A percentile compares a stretch with the other conserved stretches of the same genome.
Conservation (phyloP, 225 moss, liverwort and hornwort species). For the Rhytidiadelphus loreus region DNA sequence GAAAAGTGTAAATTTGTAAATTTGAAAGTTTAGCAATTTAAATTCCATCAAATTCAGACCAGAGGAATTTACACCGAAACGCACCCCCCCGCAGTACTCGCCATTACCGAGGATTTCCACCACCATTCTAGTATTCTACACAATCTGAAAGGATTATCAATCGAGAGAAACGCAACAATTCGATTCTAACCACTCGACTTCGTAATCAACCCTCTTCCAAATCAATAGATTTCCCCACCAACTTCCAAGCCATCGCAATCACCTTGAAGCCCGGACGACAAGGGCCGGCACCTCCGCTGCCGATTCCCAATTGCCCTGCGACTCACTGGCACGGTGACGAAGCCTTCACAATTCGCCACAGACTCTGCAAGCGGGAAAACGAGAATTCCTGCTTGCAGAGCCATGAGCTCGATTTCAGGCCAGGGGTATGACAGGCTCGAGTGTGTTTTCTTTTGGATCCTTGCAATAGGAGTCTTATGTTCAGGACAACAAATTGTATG, state of each 20-base stretch:
- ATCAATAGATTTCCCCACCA: neutral
- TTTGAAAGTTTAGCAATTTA: neutral
- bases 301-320: neutral
- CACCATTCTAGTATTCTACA: too few relatives aligned
- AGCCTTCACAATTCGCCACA: neutral
- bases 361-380: neutral
- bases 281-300: neutral
- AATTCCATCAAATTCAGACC: neutral
- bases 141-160: neutral
- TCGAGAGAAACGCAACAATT: neutral
- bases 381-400: neutral
- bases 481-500: neutral
- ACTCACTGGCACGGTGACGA: neutral
- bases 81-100: neutral
- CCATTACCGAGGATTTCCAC: neutral
- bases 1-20: neutral
- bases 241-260: neutral
- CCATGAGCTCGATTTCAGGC: neutral
- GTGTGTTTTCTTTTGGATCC: neutral
- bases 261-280: constrained; percentile 4
- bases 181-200: neutral
- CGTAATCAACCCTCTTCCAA: neutral
- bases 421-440: neutral
- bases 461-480: neutral
- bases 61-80: too few relatives aligned